Base-by-base conservation (phyloP, 192 early-diverging fungal species). In the Backusella australiensis region DNA sequence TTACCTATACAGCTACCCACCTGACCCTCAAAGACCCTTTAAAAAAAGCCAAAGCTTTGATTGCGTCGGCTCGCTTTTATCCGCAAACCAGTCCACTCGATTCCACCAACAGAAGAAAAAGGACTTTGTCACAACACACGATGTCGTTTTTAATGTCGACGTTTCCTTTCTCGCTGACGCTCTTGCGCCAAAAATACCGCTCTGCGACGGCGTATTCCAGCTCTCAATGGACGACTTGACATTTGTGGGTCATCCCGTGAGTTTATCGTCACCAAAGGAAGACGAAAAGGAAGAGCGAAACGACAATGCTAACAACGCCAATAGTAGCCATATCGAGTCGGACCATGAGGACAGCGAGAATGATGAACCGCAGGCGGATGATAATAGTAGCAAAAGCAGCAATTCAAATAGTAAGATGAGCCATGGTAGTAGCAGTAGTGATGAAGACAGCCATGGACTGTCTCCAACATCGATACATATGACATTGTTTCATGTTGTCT, bases 201-300 rank as follows among this genome's bases (percentile, higher is more conserved):
- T 96, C 32, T 91, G 95, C 79, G 94, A 96, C 77, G 85, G 87
- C 59, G 86, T 91, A 66, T 98, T 98, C 80, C 94, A 96, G 77
- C 85, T 98, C 52, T 86, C 90, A 2, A 91, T 98, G 9, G 94
- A 97, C 80, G 90, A 94, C 53, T 75, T 96, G 69, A 90, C 92
- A 11, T 97, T 98, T 90, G 86, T 94, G 3, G 93, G 93, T 0
- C 92, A 93, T 68, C 91, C 92, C 21, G 88, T 92, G 42, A 86
- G 93, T 52, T 84, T 94, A 5, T 79, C 91, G 35, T 84, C 88
- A 87, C 34, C 83, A 89, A 71, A 73, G 21, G 72, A 75, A 9
- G 59, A 36, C 1, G 14, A 36, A 21, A 59, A 32, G 7, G 11
- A 73, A 39, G 53, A 73, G 1, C 17, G 38, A 17, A 52, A 11